phyloP scores from a whole-genome alignment of 176 grass and related monocot genomes.

The Lolium perenne region DNA sequence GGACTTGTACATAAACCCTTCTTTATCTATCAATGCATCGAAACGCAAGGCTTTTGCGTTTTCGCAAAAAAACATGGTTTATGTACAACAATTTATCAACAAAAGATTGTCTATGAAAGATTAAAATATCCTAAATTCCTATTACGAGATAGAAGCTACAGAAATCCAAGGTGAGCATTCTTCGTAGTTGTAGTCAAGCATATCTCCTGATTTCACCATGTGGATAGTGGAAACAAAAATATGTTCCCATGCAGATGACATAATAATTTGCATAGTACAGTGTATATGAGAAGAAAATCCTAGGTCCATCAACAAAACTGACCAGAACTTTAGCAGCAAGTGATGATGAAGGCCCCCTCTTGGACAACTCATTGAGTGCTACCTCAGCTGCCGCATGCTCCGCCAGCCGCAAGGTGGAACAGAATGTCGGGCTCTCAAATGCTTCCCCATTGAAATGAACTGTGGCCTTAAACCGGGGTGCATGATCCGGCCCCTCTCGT shows the following conservation, averaged over 20 bases:
- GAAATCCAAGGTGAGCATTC: not conserved
- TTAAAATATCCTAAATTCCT: not conserved
- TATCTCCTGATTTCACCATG: slow-evolving; percentile 5
- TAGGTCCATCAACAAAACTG: slow-evolving; percentile 37
- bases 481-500: slow-evolving; percentile 65
- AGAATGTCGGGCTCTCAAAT: slow-evolving; percentile 62
- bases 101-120: not conserved
- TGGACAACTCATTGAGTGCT: slow-evolving; percentile 61
- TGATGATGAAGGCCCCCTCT: slow-evolving; percentile 57
- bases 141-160: not conserved
- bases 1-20: no score
- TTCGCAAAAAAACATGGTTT: not conserved
- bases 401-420: slow-evolving; percentile 57
- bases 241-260: slow-evolving; percentile 1
- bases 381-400: slow-evolving; percentile 66
- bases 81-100: not conserved
- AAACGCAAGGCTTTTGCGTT: no score
- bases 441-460: slow-evolving; percentile 73
- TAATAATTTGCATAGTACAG: not conserved
- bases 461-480: slow-evolving; percentile 65
- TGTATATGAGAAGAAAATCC: not conserved
- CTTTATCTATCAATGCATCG: no score
- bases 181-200: slow-evolving; percentile 26
- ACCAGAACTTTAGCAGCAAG: slow-evolving; percentile 74
- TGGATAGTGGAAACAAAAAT: not conserved